phyloP scores from a whole-genome alignment of 768 basidiomycete genomes.

The Coprinellus micaceus region DNA sequence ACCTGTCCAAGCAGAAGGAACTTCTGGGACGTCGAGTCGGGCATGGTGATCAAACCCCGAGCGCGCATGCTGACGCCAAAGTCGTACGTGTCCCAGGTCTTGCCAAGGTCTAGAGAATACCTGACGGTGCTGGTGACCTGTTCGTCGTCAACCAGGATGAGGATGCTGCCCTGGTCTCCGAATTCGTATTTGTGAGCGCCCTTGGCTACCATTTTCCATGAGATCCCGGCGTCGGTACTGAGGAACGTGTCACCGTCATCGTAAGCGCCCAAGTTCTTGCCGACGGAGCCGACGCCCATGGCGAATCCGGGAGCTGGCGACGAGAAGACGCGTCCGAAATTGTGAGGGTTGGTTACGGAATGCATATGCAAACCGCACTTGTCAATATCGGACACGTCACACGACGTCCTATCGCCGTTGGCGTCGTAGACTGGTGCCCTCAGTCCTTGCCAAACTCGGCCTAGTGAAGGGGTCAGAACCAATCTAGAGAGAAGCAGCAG shows the following conservation, averaged over 20 bases:
- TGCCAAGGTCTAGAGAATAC: slow-evolving; percentile 83
- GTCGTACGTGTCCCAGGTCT: slow-evolving; percentile 71
- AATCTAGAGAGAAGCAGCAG: slow-evolving; percentile 18
- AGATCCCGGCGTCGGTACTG: slow-evolving; percentile 83
- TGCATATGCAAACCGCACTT: slow-evolving; percentile 86
- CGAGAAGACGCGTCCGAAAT: slow-evolving; percentile 91
- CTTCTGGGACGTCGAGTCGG: slow-evolving; percentile 95
- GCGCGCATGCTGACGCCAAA: slow-evolving; percentile 71
- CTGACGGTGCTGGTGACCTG: slow-evolving; percentile 60
- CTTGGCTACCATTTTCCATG: slow-evolving; percentile 73
- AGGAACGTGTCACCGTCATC: slow-evolving; percentile 92
- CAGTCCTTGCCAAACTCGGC: slow-evolving; percentile 26
- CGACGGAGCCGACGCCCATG: slow-evolving; percentile 95
- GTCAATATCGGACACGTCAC: slow-evolving; percentile 53
- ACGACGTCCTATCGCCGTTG: slow-evolving; percentile 59
- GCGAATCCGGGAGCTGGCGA: slow-evolving; percentile 91
- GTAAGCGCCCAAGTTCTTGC: slow-evolving; percentile 62
- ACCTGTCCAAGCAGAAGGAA: slow-evolving; percentile 86
- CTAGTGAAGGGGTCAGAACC: slow-evolving; percentile 59
- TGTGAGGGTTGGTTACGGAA: slow-evolving; percentile 90
- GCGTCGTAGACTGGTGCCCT: slow-evolving; percentile 52
- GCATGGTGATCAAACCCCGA: slow-evolving; percentile 78
- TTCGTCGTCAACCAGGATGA: slow-evolving; percentile 85
- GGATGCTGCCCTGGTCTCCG: slow-evolving; percentile 81
- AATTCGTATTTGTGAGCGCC: slow-evolving; percentile 95